Percentiles rank a stretch among this genome's conserved stretches.
These are phyloP conservation scores for Hypoxylon cercidicola DNA, from an alignment of 495 filamentous ascomycete species.

Conservation along the genomic window DNA sequence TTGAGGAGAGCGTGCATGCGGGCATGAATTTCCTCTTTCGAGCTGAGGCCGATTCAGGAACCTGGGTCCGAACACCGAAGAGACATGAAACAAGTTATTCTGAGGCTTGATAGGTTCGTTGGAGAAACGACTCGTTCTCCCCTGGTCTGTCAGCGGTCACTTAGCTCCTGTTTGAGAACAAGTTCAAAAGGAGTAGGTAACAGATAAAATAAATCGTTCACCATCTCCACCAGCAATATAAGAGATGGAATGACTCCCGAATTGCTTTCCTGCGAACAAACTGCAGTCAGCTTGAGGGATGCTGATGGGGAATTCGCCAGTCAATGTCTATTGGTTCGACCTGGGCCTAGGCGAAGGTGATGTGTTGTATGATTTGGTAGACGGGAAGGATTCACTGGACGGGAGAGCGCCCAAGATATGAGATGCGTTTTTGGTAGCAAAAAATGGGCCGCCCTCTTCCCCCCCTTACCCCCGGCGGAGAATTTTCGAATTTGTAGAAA, in stretches of 20 bases:
- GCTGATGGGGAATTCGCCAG: slow-evolving; percentile 9
- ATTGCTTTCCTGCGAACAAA: slow-evolving; percentile 1
- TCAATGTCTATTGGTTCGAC: slow-evolving; percentile 7
- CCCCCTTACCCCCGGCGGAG: slow-evolving; percentile 1
- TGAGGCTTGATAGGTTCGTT: slow-evolving; percentile 29
- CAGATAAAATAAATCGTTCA: slow-evolving; percentile 2
- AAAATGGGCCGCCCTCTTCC: slow-evolving; percentile 16
- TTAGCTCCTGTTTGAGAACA: slow-evolving; percentile 8
- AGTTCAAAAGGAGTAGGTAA: not conserved
- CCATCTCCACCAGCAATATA: not conserved
- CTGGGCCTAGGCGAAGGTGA: slow-evolving; percentile 1
- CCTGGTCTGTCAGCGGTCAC: not conserved
- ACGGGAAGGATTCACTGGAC: slow-evolving; percentile 30
- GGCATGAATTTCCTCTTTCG: slow-evolving; percentile 10
- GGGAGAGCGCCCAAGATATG: slow-evolving; percentile 19
- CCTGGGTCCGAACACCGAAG: slow-evolving; percentile 20
- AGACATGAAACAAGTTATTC: slow-evolving; percentile 25
- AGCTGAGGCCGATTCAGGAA: slow-evolving; percentile 22
- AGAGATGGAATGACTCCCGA: slow-evolving; percentile 2
- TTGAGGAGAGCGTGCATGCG: slow-evolving; percentile 11
- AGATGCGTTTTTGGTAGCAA: slow-evolving; percentile 19
- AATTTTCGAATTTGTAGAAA: slow-evolving; percentile 20
- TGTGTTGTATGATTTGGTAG: slow-evolving; percentile 16
- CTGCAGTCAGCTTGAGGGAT: slow-evolving; percentile 16
- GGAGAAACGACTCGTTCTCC: slow-evolving; percentile 19